These are phyloP conservation scores for Tulasnella sp. DNA, from an alignment of 768 basidiomycete species.

Conservation along the genomic window DNA sequence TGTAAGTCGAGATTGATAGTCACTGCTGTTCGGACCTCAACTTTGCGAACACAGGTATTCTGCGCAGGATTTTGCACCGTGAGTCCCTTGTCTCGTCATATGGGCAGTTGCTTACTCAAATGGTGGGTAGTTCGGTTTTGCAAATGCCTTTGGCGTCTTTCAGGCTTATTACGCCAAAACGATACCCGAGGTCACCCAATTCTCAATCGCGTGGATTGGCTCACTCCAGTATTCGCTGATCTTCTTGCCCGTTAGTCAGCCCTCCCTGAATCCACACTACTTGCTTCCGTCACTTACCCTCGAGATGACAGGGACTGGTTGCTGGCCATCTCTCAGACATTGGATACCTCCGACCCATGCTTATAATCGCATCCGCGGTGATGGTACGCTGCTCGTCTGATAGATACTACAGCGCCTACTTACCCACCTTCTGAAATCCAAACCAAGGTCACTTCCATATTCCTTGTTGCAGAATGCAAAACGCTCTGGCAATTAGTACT, in stretches of 20 bases:
- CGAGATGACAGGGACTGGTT: conserved; percentile 9
- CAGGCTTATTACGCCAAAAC: conserved; percentile 18
- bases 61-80: conserved; percentile 21
- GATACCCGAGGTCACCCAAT: conserved; percentile 5
- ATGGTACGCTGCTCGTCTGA: background rate
- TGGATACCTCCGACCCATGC: conserved; percentile 12
- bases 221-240: conserved; percentile 21
- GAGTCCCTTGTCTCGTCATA: background rate
- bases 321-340: conserved; percentile 15
- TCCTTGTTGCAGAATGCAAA: conserved; percentile 23
- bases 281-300: background rate
- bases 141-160: conserved; percentile 20
- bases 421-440: background rate
- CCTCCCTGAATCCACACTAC: background rate
- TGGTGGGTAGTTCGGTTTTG: background rate
- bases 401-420: background rate
- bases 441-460: conserved; percentile 17
- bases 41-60: background rate
- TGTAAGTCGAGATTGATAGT: background rate
- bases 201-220: conserved; percentile 22
- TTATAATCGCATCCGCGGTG: background rate
- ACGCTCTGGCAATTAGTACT: conserved; percentile 22
- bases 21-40: background rate
- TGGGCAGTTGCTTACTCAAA: background rate
- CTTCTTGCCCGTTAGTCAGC: conserved; percentile 15